Conservation (phyloP, 768 basidiomycete species). For the Lactarius pseudohatsudake region DNA sequence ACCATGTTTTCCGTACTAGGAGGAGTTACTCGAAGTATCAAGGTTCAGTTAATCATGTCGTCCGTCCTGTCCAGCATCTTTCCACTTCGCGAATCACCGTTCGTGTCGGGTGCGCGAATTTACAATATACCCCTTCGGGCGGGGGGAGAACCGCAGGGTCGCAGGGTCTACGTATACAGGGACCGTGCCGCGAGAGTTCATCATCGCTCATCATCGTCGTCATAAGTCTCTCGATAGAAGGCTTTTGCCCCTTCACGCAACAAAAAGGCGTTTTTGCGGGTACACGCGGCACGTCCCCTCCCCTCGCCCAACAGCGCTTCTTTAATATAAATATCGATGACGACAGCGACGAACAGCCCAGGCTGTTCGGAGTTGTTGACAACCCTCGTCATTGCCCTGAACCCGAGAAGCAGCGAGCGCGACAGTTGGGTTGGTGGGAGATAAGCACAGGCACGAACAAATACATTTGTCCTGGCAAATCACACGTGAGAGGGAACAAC, state of each 20-base stretch:
- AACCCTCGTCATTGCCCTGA: constrained; percentile 24
- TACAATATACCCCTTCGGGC: neutral
- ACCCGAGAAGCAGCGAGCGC: neutral
- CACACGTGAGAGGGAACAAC: constrained; percentile 3
- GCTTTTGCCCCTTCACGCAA: neutral
- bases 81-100: constrained; percentile 5
- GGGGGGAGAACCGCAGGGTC: neutral
- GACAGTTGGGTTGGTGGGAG: neutral
- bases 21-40: constrained; percentile 5
- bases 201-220: constrained; percentile 12
- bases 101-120: constrained; percentile 6
- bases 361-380: constrained; percentile 19
- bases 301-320: constrained; percentile 4
- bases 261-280: constrained; percentile 7
- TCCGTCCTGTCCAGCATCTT: neutral
- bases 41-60: constrained; percentile 6
- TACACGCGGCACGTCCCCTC: constrained; percentile 3
- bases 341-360: constrained; percentile 18
- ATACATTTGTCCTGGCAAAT: constrained; percentile 1
- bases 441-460: constrained; percentile 19
- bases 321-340: constrained; percentile 16
- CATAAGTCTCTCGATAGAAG: constrained; percentile 25
- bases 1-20: neutral
- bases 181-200: neutral
- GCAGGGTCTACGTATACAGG: neutral